Base-by-base conservation (phyloP, 108 stramenopile species). In the Seminavis robusta region DNA sequence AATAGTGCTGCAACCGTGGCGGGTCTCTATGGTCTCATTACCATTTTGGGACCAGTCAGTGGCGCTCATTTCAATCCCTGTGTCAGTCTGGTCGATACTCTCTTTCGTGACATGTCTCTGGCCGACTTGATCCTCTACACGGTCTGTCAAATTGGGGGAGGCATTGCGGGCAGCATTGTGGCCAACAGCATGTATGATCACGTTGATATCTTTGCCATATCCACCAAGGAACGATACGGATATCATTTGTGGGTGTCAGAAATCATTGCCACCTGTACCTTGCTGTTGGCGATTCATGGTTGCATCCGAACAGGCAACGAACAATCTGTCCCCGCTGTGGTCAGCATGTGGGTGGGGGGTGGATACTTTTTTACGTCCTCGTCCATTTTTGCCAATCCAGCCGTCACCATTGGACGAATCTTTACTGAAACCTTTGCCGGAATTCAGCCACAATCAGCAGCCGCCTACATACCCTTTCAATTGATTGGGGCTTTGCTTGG, bases 31-130 rank as follows among this genome's bases (percentile, higher is more conserved):
- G 63, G 53, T 27, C 40, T 63, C 23, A 72, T 72, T 27, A 61
- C 32, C 25, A 40, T 58, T 23, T 56, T 72, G n/a, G 71, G 71
- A 30, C 63, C 63, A 13, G 34, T 72, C n/a, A 47, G 45, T 8
- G 62, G 63, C 28, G 71, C 71, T n/a, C 60, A 64, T 44, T 62
- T 72, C 61, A 60, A 72, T 56, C 65, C 71, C 24, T 38, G 45
- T 36, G 59, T 64, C 20, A 32, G 34, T 52, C 27, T 65, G 54
- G 54, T 64, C 27, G 54, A 61, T 52, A 27, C 52, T 19, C 30
- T 64, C 17, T 53, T 65, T 30, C n/a, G 38, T 24, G 63, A 58
- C 40, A 61, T 58, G 50, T 4, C 21, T 2, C 13, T 42, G 17
- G 7, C 6, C 5, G 21, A 52, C 20, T 54, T 65, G 19, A 11